Conservation (phyloP, 2,329 filamentous ascomycete genomes). For the Epichloe gansuensis region DNA sequence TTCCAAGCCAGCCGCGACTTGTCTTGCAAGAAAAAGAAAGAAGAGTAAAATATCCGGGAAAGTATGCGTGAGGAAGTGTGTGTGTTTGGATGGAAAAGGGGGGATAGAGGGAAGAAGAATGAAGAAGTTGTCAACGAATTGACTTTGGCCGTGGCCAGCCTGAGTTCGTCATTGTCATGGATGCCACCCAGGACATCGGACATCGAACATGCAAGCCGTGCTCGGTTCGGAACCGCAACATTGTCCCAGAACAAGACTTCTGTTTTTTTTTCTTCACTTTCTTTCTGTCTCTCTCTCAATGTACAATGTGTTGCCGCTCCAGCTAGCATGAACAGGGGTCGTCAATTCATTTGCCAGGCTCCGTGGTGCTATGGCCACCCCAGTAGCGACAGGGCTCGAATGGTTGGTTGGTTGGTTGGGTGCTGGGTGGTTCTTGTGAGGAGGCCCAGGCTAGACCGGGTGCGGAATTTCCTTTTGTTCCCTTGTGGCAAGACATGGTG, state of each 20-base stretch:
- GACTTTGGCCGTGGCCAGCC: background rate
- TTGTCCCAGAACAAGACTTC: slow-evolving; percentile 1
- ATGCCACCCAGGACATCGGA: slow-evolving; percentile 1
- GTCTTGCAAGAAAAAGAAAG: slow-evolving; percentile 1
- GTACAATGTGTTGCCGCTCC: slow-evolving; percentile 3
- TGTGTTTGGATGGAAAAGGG: background rate
- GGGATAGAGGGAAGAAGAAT: background rate
- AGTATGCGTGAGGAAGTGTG: background rate
- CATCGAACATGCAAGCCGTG: background rate
- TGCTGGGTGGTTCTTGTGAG: slow-evolving; percentile 7
- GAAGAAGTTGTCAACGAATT: slow-evolving; percentile 2
- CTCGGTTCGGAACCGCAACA: background rate
- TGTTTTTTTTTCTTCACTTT: background rate
- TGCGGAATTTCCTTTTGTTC: slow-evolving; percentile 5
- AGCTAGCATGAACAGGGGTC: slow-evolving; percentile 9
- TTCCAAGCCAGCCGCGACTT: slow-evolving; percentile 2
- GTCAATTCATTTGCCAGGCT: slow-evolving; percentile 9
- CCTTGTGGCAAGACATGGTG: slow-evolving; percentile 2
- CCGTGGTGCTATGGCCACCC: slow-evolving; percentile 10
- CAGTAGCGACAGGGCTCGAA: slow-evolving; percentile 8
- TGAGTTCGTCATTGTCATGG: slow-evolving; percentile 1
- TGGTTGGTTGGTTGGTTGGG: slow-evolving; percentile 1
- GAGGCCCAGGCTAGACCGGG: slow-evolving; percentile 7
- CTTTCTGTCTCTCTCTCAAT: background rate
- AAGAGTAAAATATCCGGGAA: background rate